Evolutionary conservation across 2,329 filamentous ascomycete species (phyloP), one percentile per base, ranked within the genome.

Genomic region (Penicillium sp.): DNA sequence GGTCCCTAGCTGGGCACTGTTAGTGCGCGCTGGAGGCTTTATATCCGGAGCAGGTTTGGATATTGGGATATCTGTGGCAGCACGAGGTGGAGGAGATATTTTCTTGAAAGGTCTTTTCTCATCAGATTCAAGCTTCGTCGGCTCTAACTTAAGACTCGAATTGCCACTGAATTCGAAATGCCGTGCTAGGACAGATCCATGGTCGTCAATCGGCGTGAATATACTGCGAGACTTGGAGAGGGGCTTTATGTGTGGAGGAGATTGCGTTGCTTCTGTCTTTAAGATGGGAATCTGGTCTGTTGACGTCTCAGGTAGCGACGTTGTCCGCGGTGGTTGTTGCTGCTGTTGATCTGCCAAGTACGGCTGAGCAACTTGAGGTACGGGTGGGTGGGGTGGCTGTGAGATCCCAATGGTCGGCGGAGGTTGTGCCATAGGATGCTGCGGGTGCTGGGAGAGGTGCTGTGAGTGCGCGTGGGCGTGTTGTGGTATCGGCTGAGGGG

Each of bases 191-290:
- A 97, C 90, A 1, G 93, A 97, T 53, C 91, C 87, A 70, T 91
- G 93, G 74, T 97, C 93, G 71, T 98, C 95, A 65, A 99, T 96
- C 0, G 95, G 95, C 0, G 95, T 99, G 74, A 98, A 98, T 63
- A 99, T 98, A 76, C 93, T 97, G 74, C 93, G 90, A 23, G 90
- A 90, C 75, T 93, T 93, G 38, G 84, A 79, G 7, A 86, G 69
- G 6, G 91, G 89, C 71, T 90, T 91, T 2, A 90, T 89, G 66
- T 81, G 78, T 9, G 79, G 75, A 60, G 81, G 79, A n/a, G 87
- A 77, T 47, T 75, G 73, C 23, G 65, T 81, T 73, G 65, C 73
- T 63, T 74, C 84, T 69, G 44, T 69, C 74, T 75, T 83, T 70
- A 65, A 68, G 62, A 38, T 76, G 67, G 76, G 63, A 58, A 81